Evolutionary conservation across 768 basidiomycete genomes (phyloP), one percentile per base, ranked within the genome.

Genomic region (Dioszegia aurantiaca): DNA sequence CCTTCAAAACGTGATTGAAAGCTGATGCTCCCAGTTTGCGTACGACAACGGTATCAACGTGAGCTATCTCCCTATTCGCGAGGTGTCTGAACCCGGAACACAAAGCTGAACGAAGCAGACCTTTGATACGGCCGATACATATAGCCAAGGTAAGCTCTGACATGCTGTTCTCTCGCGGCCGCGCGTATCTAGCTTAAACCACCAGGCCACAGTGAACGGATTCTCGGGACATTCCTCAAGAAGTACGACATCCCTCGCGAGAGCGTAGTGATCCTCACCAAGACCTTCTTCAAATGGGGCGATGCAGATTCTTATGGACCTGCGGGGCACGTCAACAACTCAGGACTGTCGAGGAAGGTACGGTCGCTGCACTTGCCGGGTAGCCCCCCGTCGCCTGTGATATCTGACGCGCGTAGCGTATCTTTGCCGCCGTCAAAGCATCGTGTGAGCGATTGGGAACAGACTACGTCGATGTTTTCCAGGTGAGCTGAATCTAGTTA

Each of bases 191-290:
- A n/a, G 33, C 33, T 33, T 33, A 53, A 21, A 40, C 23, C 51
- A 26, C n/a, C 59, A 62, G 51, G 68, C 27, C 73, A 78, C 5
- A 85, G 84, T 0, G 88, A 89, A 69, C 67, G 82, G 43, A 80
- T 88, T 51, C 78, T 88, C 19, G 87, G 87, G 11, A 85, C 86
- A 63, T 86, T 84, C 2, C 84, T 90, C 77, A 86, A 86, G 66
- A 68, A 83, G 60, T 80, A 83, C 61, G 72, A 84, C 21, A 79
- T 87, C 12, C 86, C 57, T n/a, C 82, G 88, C 1, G 85, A 86
- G 14, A 83, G 85, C 62, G 83, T 89, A 43, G 87, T 90, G 17
- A 82, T 90, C 16, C 81, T 89, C 80, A 88, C 88, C 55, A 89
- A 90, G 78, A 83, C 83, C 4, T 65, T 56, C 55, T 28, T 51